Conservation (phyloP, 2,329 filamentous ascomycete genomes). For the Pezicula rhizophila region DNA sequence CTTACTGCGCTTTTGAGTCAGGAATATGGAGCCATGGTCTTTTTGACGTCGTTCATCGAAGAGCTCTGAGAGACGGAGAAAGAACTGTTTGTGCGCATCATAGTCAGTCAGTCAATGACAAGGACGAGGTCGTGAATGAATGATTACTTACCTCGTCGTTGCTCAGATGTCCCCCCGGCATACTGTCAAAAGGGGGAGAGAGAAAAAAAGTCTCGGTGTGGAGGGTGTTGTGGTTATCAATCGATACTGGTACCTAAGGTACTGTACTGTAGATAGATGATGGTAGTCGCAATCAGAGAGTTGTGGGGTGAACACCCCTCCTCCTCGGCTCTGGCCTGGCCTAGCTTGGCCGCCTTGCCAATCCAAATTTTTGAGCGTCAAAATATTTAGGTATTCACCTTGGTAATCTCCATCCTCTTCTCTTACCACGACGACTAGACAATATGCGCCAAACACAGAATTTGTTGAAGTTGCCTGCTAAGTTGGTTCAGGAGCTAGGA, state of each 20-base stretch:
- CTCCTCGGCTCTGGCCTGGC: background rate
- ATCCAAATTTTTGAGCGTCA: background rate
- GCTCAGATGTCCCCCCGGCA: constrained; percentile 46
- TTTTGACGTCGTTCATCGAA: constrained; percentile 62
- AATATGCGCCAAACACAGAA: constrained; percentile 25
- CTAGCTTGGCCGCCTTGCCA: no score
- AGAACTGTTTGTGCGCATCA: constrained; percentile 53
- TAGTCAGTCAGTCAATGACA: background rate
- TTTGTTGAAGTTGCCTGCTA: constrained; percentile 36
- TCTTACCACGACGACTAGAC: background rate
- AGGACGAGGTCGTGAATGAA: background rate
- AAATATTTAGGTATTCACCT: background rate
- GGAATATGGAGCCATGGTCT: constrained; percentile 66
- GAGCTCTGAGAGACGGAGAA: constrained; percentile 59
- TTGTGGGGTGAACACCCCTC: background rate
- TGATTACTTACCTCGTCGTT: constrained; percentile 50
- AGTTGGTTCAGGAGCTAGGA: constrained; percentile 39
- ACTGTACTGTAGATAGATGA: no score
- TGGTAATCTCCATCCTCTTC: background rate
- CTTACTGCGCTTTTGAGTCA: constrained; percentile 72
- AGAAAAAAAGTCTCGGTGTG: constrained; percentile 7
- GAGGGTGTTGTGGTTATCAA: background rate
- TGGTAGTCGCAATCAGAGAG: background rate
- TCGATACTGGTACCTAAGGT: background rate
- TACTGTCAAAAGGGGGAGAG: constrained; percentile 21